Conservation (phyloP, 2,329 filamentous ascomycete species). For the Arachnomyces sp. region DNA sequence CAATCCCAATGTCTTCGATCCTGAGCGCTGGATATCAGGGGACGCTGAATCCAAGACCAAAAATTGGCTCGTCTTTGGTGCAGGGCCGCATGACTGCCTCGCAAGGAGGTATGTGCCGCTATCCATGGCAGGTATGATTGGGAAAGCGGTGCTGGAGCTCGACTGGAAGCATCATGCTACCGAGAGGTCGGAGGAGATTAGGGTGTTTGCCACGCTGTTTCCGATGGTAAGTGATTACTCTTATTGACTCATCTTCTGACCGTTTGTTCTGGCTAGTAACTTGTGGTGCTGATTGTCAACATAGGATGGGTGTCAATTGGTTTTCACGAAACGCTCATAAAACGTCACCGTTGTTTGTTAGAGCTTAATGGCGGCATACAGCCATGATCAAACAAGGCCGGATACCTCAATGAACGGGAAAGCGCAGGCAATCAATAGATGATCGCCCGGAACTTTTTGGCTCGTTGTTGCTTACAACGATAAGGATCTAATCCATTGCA, state of each 20-base stretch:
- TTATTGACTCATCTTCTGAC: slow-evolving; percentile 5
- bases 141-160: slow-evolving; percentile 44
- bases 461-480: too few relatives aligned
- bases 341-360: too few relatives aligned
- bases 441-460: too few relatives aligned
- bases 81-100: slow-evolving; percentile 45
- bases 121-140: slow-evolving; percentile 47
- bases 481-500: too few relatives aligned
- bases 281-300: slow-evolving; percentile 5
- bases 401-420: too few relatives aligned
- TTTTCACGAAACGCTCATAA: slow-evolving; percentile 26
- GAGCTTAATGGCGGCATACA: too few relatives aligned
- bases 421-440: too few relatives aligned
- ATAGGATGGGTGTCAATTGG: slow-evolving; percentile 31
- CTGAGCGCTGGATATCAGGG: slow-evolving; percentile 47
- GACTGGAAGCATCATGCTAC: slow-evolving; percentile 48
- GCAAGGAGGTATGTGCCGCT: slow-evolving; percentile 45
- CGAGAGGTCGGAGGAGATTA: slow-evolving; percentile 42
- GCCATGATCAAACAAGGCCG: too few relatives aligned
- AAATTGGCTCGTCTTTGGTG: slow-evolving; percentile 50
- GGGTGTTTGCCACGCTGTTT: slow-evolving; percentile 44
- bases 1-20: slow-evolving; percentile 42
- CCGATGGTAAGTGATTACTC: slow-evolving; percentile 36
- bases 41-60: slow-evolving; percentile 45
- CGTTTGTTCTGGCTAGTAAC: neutral